phyloP scores from a whole-genome alignment of 2,329 filamentous ascomycete species.

The Arthrobotrys iridis region DNA sequence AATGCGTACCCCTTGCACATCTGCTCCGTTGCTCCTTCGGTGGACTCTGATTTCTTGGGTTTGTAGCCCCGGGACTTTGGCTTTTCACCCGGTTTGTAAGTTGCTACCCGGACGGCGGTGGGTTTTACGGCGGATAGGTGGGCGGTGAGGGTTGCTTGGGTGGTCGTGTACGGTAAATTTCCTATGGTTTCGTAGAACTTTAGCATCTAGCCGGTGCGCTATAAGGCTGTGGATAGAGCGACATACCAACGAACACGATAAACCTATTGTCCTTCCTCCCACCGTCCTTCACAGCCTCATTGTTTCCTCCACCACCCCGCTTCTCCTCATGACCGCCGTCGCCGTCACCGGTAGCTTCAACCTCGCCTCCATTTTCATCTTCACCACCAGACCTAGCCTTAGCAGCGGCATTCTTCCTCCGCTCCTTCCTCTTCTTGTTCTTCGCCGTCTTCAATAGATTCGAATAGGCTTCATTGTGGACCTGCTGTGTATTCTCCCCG shows the following conservation, averaged over 20 bases:
- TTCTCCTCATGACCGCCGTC: neutral
- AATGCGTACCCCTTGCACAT: slow-evolving; percentile 82
- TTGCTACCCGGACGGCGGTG: slow-evolving; percentile 75
- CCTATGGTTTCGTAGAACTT: slow-evolving; percentile 64
- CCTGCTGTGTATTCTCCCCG: neutral
- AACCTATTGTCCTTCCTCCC: slow-evolving; percentile 10
- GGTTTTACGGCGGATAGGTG: slow-evolving; percentile 83
- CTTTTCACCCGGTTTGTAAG: slow-evolving; percentile 70
- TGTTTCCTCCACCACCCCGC: neutral
- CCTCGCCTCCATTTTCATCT: neutral
- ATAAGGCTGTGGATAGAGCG: neutral
- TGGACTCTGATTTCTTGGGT: slow-evolving; percentile 2
- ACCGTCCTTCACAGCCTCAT: neutral
- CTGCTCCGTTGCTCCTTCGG: neutral
- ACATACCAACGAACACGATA: slow-evolving; percentile 63
- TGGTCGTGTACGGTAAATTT: slow-evolving; percentile 88
- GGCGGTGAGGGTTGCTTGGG: slow-evolving; percentile 71
- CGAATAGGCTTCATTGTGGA: neutral
- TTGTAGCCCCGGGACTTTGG: slow-evolving; percentile 12
- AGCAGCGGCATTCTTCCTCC: slow-evolving; percentile 8
- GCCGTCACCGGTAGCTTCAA: neutral
- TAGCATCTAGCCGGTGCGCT: neutral
- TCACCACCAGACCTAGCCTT: neutral
- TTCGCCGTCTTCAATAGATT: slow-evolving; percentile 3
- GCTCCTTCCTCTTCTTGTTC: slow-evolving; percentile 38